Percentiles rank a stretch among this genome's conserved stretches.
phyloP scores from a whole-genome alignment of 2,329 filamentous ascomycete genomes.

The Septoria linicola region DNA sequence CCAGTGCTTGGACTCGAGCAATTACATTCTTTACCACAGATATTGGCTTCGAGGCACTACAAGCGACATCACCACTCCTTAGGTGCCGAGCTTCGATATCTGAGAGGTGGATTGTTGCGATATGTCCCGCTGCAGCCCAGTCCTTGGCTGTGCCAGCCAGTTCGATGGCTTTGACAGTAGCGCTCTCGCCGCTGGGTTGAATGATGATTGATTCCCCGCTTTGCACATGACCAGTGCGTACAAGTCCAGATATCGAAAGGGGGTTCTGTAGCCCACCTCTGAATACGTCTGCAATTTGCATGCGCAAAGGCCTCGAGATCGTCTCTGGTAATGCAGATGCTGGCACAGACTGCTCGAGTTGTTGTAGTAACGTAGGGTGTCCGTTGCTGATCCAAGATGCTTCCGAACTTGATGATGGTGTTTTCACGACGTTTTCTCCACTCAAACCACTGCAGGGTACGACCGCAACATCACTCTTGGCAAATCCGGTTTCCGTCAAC shows the following conservation, averaged over 20 bases:
- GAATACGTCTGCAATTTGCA: slow-evolving; percentile 87
- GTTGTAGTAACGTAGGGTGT: slow-evolving; percentile 69
- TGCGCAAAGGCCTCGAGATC: slow-evolving; percentile 74
- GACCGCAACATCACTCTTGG: slow-evolving; percentile 76
- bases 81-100: slow-evolving; percentile 80
- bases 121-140: slow-evolving; percentile 92
- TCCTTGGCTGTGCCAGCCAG: slow-evolving; percentile 71
- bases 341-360: slow-evolving; percentile 79
- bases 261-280: slow-evolving; percentile 75
- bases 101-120: slow-evolving; percentile 76
- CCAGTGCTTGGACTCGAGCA: slow-evolving; percentile 83
- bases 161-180: slow-evolving; percentile 77
- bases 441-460: slow-evolving; percentile 86
- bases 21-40: slow-evolving; percentile 70
- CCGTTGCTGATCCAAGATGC: slow-evolving; percentile 70
- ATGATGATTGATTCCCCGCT: slow-evolving; percentile 75
- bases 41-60: slow-evolving; percentile 62
- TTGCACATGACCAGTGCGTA: slow-evolving; percentile 82
- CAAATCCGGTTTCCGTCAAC: slow-evolving; percentile 77
- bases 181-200: slow-evolving; percentile 78
- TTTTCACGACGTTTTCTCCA: slow-evolving; percentile 77
- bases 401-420: slow-evolving; percentile 48
- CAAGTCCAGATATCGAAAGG: slow-evolving; percentile 78
- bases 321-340: slow-evolving; percentile 42
- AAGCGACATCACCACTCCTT: slow-evolving; percentile 78